phyloP scores from a whole-genome alignment of 1,139 yeast species.

The Pneumocystis sp. region DNA sequence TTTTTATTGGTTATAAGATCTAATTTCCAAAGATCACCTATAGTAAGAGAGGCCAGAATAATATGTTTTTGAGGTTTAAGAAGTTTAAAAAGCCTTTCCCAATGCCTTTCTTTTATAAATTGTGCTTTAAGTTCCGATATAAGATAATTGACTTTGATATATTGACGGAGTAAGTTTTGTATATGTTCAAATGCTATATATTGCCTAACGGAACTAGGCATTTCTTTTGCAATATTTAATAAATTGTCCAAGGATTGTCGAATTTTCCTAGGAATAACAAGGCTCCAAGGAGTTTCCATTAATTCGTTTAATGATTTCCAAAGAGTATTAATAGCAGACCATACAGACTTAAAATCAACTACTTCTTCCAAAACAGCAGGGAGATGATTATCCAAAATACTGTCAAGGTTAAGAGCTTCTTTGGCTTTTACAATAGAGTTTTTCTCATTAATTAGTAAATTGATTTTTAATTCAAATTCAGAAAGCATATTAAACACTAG shows the following conservation, averaged over 20 bases:
- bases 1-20: constrained; percentile 35
- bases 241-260: constrained; percentile 41
- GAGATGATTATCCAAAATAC: constrained; percentile 24
- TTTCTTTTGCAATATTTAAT: constrained; percentile 32
- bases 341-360: constrained; percentile 43
- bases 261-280: constrained; percentile 34
- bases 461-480: constrained; percentile 29
- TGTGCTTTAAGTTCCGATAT: constrained; percentile 42
- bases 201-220: constrained; percentile 50
- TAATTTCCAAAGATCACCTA: constrained; percentile 52
- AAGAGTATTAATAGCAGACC: constrained; percentile 47
- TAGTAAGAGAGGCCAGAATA: constrained; percentile 23
- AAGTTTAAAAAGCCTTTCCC: constrained; percentile 38
- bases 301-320: constrained; percentile 39
- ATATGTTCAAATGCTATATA: constrained; percentile 55
- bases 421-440: constrained; percentile 32
- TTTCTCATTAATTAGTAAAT: constrained; percentile 18
- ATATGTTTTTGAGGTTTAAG: constrained; percentile 19
- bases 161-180: constrained; percentile 32
- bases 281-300: constrained; percentile 36
- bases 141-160: constrained; percentile 29
- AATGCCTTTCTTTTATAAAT: constrained; percentile 51
- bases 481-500: constrained; percentile 37
- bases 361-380: constrained; percentile 35
- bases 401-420: constrained; percentile 29